phyloP scores from a whole-genome alignment of 2,329 filamentous ascomycete species.

The Aspergillus luchuensis region DNA sequence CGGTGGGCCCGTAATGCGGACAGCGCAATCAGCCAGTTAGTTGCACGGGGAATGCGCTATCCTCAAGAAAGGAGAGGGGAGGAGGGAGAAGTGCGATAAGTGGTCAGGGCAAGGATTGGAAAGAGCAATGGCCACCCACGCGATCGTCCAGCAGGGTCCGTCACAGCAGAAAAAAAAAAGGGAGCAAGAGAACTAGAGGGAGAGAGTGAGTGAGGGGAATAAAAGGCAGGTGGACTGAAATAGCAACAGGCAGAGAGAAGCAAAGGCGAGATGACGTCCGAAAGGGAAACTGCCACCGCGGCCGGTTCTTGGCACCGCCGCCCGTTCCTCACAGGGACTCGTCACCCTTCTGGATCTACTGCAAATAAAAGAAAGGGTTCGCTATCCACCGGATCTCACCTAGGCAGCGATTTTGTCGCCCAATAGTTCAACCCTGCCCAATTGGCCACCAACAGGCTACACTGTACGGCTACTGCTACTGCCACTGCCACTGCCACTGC shows the following conservation, averaged over 20 bases:
- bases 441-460: background rate
- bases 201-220: conserved; percentile 14
- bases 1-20: conserved; percentile 26
- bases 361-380: background rate
- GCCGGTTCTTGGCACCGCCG: conserved; percentile 32
- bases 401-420: conserved; percentile 4
- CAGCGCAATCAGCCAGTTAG: conserved; percentile 22
- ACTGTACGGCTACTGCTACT: background rate
- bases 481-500: background rate
- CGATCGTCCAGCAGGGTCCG: too few species aligned
- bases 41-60: conserved; percentile 11
- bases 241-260: background rate
- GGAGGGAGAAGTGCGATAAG: conserved; percentile 15
- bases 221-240: background rate
- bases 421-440: background rate
- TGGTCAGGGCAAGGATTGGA: conserved; percentile 3
- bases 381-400: background rate
- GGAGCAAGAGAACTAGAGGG: conserved; percentile 16
- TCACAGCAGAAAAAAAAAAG: too few species aligned
- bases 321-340: conserved; percentile 3
- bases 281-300: conserved; percentile 25
- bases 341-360: conserved; percentile 12
- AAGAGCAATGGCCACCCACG: conserved; percentile 4
- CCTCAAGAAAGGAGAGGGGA: conserved; percentile 1
- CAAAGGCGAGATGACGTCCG: conserved; percentile 34